A percentile compares a stretch with the other conserved stretches of the same genome.
Conservation (phyloP, 148 eudicot genomes). For the Selenicereus undatus region DNA sequence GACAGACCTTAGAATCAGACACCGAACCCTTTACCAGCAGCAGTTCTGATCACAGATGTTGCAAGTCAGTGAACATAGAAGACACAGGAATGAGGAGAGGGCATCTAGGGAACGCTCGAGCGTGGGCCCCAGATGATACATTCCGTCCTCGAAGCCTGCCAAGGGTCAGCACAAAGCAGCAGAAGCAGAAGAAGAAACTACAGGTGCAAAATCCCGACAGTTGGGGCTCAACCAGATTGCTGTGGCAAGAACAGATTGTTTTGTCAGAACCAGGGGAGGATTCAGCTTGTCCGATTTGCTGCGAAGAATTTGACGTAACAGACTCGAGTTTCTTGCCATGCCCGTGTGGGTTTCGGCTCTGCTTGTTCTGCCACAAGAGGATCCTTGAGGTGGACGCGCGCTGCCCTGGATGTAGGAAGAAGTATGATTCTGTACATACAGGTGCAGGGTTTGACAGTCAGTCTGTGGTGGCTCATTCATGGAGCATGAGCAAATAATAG, state of each 20-base stretch:
- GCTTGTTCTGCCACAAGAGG: slow-evolving; percentile 90
- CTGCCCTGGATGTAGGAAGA: slow-evolving; percentile 92
- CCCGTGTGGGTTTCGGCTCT: slow-evolving; percentile 77
- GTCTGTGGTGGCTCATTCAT: slow-evolving; percentile 36
- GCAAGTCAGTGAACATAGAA: not conserved
- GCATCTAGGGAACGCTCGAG: slow-evolving; percentile 29
- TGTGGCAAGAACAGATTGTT: slow-evolving; percentile 25
- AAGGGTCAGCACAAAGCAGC: slow-evolving; percentile 46
- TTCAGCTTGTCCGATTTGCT: slow-evolving; percentile 68
- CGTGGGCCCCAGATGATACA: slow-evolving; percentile 73
- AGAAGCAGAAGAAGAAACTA: slow-evolving; percentile 20
- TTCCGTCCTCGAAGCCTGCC: slow-evolving; percentile 77
- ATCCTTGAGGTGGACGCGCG: slow-evolving; percentile 86
- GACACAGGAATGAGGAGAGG: slow-evolving; percentile 16
- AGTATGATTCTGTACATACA: slow-evolving; percentile 42
- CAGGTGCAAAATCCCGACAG: slow-evolving; percentile 31
- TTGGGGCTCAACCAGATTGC: slow-evolving; percentile 22
- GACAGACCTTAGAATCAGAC: slow-evolving; percentile 10
- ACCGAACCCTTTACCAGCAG: not conserved
- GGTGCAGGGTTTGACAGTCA: slow-evolving; percentile 22
- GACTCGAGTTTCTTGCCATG: slow-evolving; percentile 82
- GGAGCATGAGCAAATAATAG: slow-evolving; percentile 45
- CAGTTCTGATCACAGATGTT: too few species aligned
- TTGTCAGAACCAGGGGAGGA: slow-evolving; percentile 23
- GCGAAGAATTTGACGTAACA: slow-evolving; percentile 78